A percentile compares a stretch with the other conserved stretches of the same genome.
phyloP scores from a whole-genome alignment of 345 rosid genomes.

The Corymbia maculata region DNA sequence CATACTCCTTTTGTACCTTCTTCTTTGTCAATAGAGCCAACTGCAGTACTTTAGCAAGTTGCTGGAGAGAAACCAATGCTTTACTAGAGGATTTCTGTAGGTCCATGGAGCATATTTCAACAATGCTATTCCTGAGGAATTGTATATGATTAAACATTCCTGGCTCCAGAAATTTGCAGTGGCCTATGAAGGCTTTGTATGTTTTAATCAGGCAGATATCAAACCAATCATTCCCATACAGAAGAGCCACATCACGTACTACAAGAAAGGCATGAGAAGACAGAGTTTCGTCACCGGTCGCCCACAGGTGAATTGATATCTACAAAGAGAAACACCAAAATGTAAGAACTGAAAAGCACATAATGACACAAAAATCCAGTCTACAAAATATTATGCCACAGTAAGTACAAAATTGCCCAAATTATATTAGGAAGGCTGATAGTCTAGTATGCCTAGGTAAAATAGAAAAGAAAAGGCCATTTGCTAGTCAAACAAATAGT shows the following conservation, averaged over 20 bases:
- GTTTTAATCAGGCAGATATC: conserved; percentile 49
- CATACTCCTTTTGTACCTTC: conserved; percentile 33
- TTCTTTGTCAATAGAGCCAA: conserved; percentile 57
- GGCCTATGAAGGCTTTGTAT: conserved; percentile 57
- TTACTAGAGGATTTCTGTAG: conserved; percentile 57
- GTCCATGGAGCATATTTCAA: conserved; percentile 76
- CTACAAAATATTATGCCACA: background rate
- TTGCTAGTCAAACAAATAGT: background rate
- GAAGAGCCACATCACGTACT: conserved; percentile 45
- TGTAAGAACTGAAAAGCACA: background rate
- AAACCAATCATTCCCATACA: conserved; percentile 51
- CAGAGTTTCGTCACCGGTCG: conserved; percentile 47
- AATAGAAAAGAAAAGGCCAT: background rate
- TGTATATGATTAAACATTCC: conserved; percentile 25
- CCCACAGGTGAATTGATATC: conserved; percentile 75
- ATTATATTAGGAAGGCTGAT: background rate
- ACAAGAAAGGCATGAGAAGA: conserved; percentile 49
- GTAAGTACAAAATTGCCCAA: background rate
- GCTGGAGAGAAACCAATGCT: conserved; percentile 49
- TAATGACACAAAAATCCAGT: background rate
- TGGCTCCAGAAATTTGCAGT: conserved; percentile 50
- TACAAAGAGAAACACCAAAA: conserved; percentile 18
- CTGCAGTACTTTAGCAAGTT: conserved; percentile 66
- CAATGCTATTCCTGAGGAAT: conserved; percentile 56
- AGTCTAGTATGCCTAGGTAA: background rate